phyloP scores from a whole-genome alignment of 2,329 filamentous ascomycete species.

The Ilyonectria mors-panacis region DNA sequence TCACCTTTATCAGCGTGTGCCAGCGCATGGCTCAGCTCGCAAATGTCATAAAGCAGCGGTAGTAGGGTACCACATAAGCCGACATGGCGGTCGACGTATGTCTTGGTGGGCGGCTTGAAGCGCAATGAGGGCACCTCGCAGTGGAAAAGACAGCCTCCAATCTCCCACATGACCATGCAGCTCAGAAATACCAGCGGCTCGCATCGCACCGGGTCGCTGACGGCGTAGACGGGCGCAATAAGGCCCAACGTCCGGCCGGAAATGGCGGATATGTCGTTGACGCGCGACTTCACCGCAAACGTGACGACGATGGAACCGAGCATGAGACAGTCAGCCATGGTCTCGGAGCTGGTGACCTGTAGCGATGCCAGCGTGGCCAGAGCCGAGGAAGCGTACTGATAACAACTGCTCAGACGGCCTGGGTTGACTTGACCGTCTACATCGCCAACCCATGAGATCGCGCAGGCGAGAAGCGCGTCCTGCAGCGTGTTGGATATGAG shows the following conservation, averaged over 20 bases:
- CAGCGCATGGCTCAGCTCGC: constrained; percentile 39
- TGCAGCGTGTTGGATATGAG: background rate
- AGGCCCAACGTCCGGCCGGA: background rate
- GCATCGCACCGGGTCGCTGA: background rate
- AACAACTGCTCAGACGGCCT: background rate
- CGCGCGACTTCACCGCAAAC: background rate
- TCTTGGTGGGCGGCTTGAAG: background rate
- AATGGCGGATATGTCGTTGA: background rate
- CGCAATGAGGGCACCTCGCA: background rate
- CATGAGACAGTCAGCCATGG: background rate
- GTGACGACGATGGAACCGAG: background rate
- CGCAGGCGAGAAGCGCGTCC: background rate
- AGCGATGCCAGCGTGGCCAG: background rate
- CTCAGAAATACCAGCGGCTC: background rate
- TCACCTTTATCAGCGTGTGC: background rate
- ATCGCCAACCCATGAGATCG: background rate
- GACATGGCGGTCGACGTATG: constrained; percentile 45
- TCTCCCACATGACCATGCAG: background rate
- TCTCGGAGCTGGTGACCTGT: background rate
- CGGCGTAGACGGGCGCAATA: background rate
- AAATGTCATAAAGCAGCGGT: constrained; percentile 45
- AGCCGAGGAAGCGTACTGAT: background rate
- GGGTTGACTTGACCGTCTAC: background rate
- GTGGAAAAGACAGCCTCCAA: background rate
- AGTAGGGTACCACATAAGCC: constrained; percentile 45